phyloP scores from a whole-genome alignment of 2,329 filamentous ascomycete genomes.

The Cordyceps pruinosa region DNA sequence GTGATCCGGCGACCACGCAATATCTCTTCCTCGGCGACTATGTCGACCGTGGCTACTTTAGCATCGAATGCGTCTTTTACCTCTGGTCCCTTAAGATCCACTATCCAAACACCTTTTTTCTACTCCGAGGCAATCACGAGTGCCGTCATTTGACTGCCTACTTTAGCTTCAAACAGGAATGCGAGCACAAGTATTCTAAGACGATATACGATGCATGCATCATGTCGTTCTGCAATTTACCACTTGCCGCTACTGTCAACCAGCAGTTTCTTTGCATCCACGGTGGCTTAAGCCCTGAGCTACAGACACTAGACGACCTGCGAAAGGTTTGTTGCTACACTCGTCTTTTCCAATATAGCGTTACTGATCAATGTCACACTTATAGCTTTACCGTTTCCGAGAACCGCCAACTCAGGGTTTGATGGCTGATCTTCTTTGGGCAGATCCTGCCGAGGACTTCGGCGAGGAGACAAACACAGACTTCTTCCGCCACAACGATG shows the following conservation, averaged over 20 bases:
- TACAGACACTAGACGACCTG: slow-evolving; percentile 92
- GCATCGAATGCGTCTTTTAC: slow-evolving; percentile 97
- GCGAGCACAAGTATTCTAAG: slow-evolving; percentile 99
- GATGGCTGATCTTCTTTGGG: slow-evolving; percentile 99
- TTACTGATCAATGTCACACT: slow-evolving; percentile 15
- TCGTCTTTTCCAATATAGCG: neutral
- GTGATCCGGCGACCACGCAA: slow-evolving; percentile 89
- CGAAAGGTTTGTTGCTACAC: slow-evolving; percentile 57
- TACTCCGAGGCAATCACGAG: slow-evolving; percentile 96
- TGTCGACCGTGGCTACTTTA: slow-evolving; percentile 97
- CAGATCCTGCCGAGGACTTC: slow-evolving; percentile 95
- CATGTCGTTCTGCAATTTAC: slow-evolving; percentile 92
- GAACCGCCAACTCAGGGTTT: slow-evolving; percentile 95
- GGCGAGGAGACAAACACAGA: slow-evolving; percentile 97
- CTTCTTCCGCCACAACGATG: slow-evolving; percentile 96
- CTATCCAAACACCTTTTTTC: slow-evolving; percentile 95
- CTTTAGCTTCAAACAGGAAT: slow-evolving; percentile 99
- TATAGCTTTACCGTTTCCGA: slow-evolving; percentile 94
- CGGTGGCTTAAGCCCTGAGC: slow-evolving; percentile 87
- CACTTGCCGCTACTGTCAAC: slow-evolving; percentile 97
- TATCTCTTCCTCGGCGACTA: slow-evolving; percentile 98
- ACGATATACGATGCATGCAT: slow-evolving; percentile 94
- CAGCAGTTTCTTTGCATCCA: slow-evolving; percentile 99
- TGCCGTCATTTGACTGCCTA: slow-evolving; percentile 98
- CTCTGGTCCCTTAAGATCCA: slow-evolving; percentile 98